Evolutionary conservation across 352 stramenopile species (phyloP), one percentile per base, ranked within the genome.

Genomic region (Phytophthora constricta): DNA sequence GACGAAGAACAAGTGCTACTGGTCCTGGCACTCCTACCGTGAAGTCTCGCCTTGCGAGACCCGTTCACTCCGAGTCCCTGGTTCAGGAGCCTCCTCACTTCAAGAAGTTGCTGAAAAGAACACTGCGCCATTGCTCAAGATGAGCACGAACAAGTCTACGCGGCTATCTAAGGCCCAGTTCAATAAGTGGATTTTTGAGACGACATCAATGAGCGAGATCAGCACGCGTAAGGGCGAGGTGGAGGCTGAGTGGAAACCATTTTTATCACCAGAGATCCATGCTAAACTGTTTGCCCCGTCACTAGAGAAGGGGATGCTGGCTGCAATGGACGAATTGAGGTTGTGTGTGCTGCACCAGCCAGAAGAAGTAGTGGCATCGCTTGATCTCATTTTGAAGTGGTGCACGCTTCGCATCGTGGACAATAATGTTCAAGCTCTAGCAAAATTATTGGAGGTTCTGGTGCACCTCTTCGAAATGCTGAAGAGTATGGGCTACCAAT

Each of bases 371-470:
- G 59, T 93, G 9, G 62, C 74, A 16, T 84, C 76, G 17, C 61
- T 96, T 26, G 89, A 96, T 65, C 68, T 92, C 25, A 75, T 95
- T 13, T 72, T 96, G 33, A 96, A 96, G 70, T 96, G 89, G 89
- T 95, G 82, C 25, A 84, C 80, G 5, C 74, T 96, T 13, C 86
- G 89, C 8, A 82, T 96, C 48, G 87, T 95, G 8, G 89, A 96
- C 68, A 95, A 95, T 56, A 96, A 96, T 43, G 89, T 95, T 16
- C 87, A 96, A 65, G 89, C 85, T 0, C 73, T 95, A 16, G 86
- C 83, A 1, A 95, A 95, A 39, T 53, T 96, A 28, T 69, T 96
- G 2, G 87, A 96, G 43, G 77, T 96, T 2, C 57, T 96, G 8
- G 80, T 95, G 8, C 90, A 91, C 51, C 70, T 96, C 13, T 92